Evolutionary conservation across 257 asterid genomes (phyloP).

Genomic region (Ilex asprella): DNA sequence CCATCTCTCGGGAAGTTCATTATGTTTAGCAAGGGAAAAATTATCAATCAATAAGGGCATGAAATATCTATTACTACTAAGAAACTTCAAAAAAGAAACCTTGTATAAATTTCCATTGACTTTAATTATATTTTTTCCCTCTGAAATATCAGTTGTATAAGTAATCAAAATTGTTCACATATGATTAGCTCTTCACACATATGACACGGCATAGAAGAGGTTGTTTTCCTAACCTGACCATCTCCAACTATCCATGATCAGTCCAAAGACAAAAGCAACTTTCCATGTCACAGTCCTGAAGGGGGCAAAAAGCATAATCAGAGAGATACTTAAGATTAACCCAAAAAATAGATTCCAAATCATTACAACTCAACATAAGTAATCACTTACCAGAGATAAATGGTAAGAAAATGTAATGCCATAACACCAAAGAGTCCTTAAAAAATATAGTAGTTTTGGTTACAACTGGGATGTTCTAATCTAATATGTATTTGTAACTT

Average conservation of each 20-base stretch:
- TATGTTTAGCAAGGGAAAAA: neutral
- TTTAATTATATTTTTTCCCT: neutral
- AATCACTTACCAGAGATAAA: neutral
- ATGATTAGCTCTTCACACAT: neutral
- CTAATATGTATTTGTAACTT: no score
- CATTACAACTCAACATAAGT: neutral
- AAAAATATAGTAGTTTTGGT: neutral
- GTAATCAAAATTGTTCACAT: neutral
- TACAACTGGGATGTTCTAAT: no score
- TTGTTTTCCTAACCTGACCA: neutral
- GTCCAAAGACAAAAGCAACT: neutral
- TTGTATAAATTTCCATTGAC: neutral
- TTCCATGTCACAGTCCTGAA: neutral
- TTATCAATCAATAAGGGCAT: neutral
- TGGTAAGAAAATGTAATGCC: neutral
- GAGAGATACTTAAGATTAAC: neutral
- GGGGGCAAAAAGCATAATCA: neutral
- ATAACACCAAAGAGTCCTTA: neutral
- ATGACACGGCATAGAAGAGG: neutral
- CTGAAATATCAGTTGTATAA: neutral
- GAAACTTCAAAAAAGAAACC: neutral
- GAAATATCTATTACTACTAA: neutral
- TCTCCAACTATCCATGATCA: neutral
- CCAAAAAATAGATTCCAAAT: neutral
- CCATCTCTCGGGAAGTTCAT: neutral